Base-by-base conservation (phyloP, 139 green algal species). In the Diplosphaera chodatii region DNA sequence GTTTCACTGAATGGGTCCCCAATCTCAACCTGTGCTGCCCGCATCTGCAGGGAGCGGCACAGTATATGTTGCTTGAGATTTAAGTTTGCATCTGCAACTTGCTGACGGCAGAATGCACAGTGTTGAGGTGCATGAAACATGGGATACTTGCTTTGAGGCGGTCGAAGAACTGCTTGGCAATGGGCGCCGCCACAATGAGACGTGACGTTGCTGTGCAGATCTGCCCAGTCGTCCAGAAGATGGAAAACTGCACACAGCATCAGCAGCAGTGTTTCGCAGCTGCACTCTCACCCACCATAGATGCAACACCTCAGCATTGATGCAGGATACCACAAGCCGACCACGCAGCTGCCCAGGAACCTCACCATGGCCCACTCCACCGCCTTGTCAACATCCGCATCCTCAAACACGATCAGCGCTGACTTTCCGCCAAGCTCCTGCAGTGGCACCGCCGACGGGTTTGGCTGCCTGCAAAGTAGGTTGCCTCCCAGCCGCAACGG, bases 361-460 rank as follows among this genome's bases (percentile, higher is more conserved):
- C 71, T 23, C 21, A 80, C 74, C 80, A 95, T 93, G 63, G 78
- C 81, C 90, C 90, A 97, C 84, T 97, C 91, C 74, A 96, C 92
- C 15, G 91, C 88, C 68, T 91, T 86, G 18, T 92, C 84, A 29
- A 96, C 69, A 72, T 97, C 90, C 0, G 83, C 87, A 33, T 97
- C 92, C 27, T 96, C 91, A 84, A 97, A 97, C 40, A 97, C 86
- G 29, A 97, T 84, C 22, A 96, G 79, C 4, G 86, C 68, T 33
- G 72, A 86, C 86, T 97, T 97, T 31, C 92, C 92, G 1, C 92
- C 92, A 70, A 95, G 83, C 85, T 95, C 89, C 48, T 59, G 48
- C 48, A 10, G 8, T 48, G 37, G n/a, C n/a, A n/a, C n/a, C n/a
- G n/a, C n/a, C n/a, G n/a, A n/a, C n/a, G n/a, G n/a, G n/a, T n/a